Percentiles rank a stretch among this genome's conserved stretches.
phyloP scores from a whole-genome alignment of 208 protist species.

The Trypanosoma melophagium region DNA sequence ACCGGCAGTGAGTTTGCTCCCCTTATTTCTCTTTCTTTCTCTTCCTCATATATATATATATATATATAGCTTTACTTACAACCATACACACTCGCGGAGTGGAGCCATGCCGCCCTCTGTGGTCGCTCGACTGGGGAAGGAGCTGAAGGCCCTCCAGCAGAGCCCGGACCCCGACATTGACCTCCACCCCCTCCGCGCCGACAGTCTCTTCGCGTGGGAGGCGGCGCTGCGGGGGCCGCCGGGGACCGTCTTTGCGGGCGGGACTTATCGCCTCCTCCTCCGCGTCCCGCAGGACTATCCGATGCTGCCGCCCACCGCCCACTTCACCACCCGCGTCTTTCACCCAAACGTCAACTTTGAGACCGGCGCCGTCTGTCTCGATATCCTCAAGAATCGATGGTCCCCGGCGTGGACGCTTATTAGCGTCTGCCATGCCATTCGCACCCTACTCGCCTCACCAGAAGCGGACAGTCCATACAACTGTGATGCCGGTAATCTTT shows the following conservation, averaged over 20 bases:
- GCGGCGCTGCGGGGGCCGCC: slow-evolving; percentile 66
- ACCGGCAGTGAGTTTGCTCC: too few relatives aligned
- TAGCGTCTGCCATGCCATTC: slow-evolving; percentile 84
- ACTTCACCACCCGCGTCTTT: slow-evolving; percentile 87
- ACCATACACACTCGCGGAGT: not conserved
- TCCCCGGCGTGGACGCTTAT: slow-evolving; percentile 88
- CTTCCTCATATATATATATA: slow-evolving; percentile 14
- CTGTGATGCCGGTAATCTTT: slow-evolving; percentile 91
- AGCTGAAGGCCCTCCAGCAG: slow-evolving; percentile 49
- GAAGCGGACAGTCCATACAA: slow-evolving; percentile 86
- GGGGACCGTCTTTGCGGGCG: slow-evolving; percentile 81
- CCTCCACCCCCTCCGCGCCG: slow-evolving; percentile 38
- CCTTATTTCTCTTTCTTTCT: slow-evolving; percentile 25
- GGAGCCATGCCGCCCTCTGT: slow-evolving; percentile 34
- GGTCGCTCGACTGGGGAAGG: slow-evolving; percentile 53
- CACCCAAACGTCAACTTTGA: slow-evolving; percentile 91
- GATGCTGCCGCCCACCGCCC: slow-evolving; percentile 72
- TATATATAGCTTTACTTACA: slow-evolving; percentile 16
- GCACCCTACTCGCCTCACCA: slow-evolving; percentile 75
- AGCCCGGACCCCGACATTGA: slow-evolving; percentile 54
- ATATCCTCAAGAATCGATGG: slow-evolving; percentile 91
- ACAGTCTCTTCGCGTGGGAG: slow-evolving; percentile 62
- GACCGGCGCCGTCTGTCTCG: slow-evolving; percentile 86
- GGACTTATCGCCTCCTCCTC: slow-evolving; percentile 64
- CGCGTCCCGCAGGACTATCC: slow-evolving; percentile 84